A percentile compares a stretch with the other conserved stretches of the same genome.
These are phyloP conservation scores for Metarhizium humberi DNA, from an alignment of 2,329 filamentous ascomycete genomes.

Conservation along the genomic window DNA sequence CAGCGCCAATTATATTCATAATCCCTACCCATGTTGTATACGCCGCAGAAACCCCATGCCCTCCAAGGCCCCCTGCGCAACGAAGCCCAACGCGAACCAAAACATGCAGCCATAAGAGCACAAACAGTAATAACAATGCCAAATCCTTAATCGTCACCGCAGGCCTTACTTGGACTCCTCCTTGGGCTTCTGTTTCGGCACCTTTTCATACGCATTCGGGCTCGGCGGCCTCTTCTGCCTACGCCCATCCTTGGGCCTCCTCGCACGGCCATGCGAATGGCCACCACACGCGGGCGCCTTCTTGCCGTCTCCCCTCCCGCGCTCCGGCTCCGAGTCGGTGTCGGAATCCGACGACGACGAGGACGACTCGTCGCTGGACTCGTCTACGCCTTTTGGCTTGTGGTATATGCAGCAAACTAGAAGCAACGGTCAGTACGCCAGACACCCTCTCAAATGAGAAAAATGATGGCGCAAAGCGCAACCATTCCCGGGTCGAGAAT, in stretches of 20 bases:
- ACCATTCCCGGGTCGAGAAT: too few species aligned
- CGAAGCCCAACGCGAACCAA: too few species aligned
- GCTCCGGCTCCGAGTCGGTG: conserved; percentile 34
- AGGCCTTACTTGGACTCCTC: background rate
- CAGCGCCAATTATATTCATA: too few species aligned
- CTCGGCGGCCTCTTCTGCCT: conserved; percentile 41
- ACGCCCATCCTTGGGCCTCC: conserved; percentile 16
- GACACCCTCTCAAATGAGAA: background rate
- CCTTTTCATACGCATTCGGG: conserved; percentile 75
- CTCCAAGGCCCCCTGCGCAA: too few species aligned
- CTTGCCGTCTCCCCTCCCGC: conserved; percentile 23
- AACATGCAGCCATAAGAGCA: too few species aligned
- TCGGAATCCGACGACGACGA: conserved; percentile 48
- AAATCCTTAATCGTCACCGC: background rate
- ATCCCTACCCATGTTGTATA: too few species aligned
- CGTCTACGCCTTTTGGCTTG: conserved; percentile 68
- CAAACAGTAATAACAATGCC: background rate
- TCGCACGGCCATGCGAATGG: conserved; percentile 22
- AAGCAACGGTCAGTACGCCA: background rate
- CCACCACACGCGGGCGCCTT: conserved; percentile 20
- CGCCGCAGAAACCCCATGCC: too few species aligned
- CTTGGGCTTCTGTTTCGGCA: conserved; percentile 40
- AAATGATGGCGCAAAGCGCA: background rate
- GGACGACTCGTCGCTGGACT: conserved; percentile 64
- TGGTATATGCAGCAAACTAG: conserved; percentile 99